A percentile compares a stretch with the other conserved stretches of the same genome.
These are phyloP conservation scores for Populus alba DNA, from an alignment of 345 rosid species.

Conservation along the genomic window DNA sequence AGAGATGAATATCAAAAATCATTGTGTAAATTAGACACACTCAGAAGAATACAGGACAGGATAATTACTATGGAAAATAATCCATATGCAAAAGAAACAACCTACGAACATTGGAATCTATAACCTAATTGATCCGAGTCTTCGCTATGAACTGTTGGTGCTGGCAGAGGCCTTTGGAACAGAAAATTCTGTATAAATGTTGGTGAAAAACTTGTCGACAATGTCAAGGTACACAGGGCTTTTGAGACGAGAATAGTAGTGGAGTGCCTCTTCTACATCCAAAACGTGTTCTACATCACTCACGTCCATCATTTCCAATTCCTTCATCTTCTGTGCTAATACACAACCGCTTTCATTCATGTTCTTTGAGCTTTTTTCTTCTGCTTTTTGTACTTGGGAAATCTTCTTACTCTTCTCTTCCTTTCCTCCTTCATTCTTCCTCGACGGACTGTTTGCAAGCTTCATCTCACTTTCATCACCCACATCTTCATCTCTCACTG, in stretches of 20 bases:
- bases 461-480: conserved; percentile 13
- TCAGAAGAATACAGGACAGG: conserved; percentile 3
- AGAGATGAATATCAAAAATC: conserved; percentile 10
- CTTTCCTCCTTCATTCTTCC: conserved; percentile 23
- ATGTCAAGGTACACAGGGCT: conserved; percentile 82
- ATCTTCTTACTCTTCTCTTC: conserved; percentile 31
- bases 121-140: conserved; percentile 47
- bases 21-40: conserved; percentile 3
- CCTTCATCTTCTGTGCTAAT: conserved; percentile 78
- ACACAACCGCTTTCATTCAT: conserved; percentile 36
- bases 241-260: conserved; percentile 71
- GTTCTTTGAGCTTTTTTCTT: conserved; percentile 15
- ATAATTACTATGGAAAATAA: not conserved
- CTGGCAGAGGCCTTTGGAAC: conserved; percentile 42
- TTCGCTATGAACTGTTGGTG: conserved; percentile 44
- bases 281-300: conserved; percentile 66
- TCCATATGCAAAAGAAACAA: conserved; percentile 21
- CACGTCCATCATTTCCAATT: conserved; percentile 73
- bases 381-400: conserved; percentile 18
- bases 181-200: conserved; percentile 73
- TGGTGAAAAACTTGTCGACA: conserved; percentile 77
- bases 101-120: conserved; percentile 20
- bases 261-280: conserved; percentile 82
- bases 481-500: conserved; percentile 20
- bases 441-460: conserved; percentile 26